These are phyloP conservation scores for Termitomyces sp. DNA, from an alignment of 768 basidiomycete species.

Conservation along the genomic window DNA sequence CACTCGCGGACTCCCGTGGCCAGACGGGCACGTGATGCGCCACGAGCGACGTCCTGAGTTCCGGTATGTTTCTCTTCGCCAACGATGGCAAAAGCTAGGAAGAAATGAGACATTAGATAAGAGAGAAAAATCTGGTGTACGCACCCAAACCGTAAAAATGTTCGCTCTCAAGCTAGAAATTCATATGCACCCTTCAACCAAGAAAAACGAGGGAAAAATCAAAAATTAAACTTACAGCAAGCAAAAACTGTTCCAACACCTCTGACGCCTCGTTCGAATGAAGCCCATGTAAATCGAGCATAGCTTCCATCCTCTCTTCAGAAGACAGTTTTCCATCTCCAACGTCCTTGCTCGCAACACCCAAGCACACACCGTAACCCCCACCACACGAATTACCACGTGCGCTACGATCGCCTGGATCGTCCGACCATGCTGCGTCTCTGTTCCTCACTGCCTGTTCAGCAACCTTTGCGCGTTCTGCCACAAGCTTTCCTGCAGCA, in stretches of 20 bases:
- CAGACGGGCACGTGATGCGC: slow-evolving; percentile 77
- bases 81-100: slow-evolving; percentile 77
- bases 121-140: slow-evolving; percentile 8
- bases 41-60: slow-evolving; percentile 77
- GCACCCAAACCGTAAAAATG: slow-evolving; percentile 81
- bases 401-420: slow-evolving; percentile 68
- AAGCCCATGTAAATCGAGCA: slow-evolving; percentile 89
- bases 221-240: slow-evolving; percentile 55
- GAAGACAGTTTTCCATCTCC: slow-evolving; percentile 54
- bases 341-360: slow-evolving; percentile 61
- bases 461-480: slow-evolving; percentile 70
- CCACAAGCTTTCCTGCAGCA: slow-evolving; percentile 80
- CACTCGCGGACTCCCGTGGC: slow-evolving; percentile 86
- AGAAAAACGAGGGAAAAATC: not conserved
- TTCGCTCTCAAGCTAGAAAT: slow-evolving; percentile 71
- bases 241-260: slow-evolving; percentile 82
- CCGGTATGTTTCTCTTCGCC: slow-evolving; percentile 97
- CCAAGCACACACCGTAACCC: slow-evolving; percentile 81
- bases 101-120: not conserved
- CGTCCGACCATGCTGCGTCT: slow-evolving; percentile 77
- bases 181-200: not conserved
- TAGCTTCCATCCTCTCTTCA: slow-evolving; percentile 87
- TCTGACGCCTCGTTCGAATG: slow-evolving; percentile 93
- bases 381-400: slow-evolving; percentile 75
- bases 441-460: slow-evolving; percentile 71